Conservation (phyloP, 345 rosid species). For the Hibiscus trionum region DNA sequence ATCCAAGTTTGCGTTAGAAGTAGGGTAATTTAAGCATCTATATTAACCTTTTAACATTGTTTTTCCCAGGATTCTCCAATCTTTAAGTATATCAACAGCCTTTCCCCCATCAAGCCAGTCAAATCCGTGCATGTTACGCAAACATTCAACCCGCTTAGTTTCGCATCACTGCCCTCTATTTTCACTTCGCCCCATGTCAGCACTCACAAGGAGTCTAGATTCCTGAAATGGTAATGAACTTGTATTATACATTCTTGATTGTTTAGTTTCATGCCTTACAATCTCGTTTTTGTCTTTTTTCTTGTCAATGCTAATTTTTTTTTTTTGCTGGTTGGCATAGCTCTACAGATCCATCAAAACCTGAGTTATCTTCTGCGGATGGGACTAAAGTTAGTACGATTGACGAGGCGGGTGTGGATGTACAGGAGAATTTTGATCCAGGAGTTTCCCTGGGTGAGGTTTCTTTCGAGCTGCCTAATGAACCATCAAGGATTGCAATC, state of each 20-base stretch:
- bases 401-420: slow-evolving; percentile 22
- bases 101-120: slow-evolving; percentile 85
- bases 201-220: slow-evolving; percentile 71
- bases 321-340: slow-evolving; percentile 1
- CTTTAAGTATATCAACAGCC: slow-evolving; percentile 73
- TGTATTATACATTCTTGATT: not conserved
- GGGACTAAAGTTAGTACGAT: slow-evolving; percentile 21
- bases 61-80: slow-evolving; percentile 80
- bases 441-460: slow-evolving; percentile 40
- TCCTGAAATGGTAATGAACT: slow-evolving; percentile 55
- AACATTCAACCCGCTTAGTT: slow-evolving; percentile 59
- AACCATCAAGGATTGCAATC: slow-evolving; percentile 26
- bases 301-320: not conserved
- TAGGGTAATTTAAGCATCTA: not conserved
- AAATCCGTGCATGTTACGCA: slow-evolving; percentile 55
- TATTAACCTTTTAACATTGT: not conserved
- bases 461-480: slow-evolving; percentile 44
- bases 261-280: not conserved
- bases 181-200: slow-evolving; percentile 85
- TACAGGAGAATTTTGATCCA: slow-evolving; percentile 39
- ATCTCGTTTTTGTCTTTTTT: not conserved
- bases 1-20: not conserved
- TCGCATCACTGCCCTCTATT: slow-evolving; percentile 67
- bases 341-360: slow-evolving; percentile 37
- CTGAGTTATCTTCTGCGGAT: slow-evolving; percentile 23